phyloP scores from a whole-genome alignment of 257 asterid genomes.

The Cruciata laevipes region DNA sequence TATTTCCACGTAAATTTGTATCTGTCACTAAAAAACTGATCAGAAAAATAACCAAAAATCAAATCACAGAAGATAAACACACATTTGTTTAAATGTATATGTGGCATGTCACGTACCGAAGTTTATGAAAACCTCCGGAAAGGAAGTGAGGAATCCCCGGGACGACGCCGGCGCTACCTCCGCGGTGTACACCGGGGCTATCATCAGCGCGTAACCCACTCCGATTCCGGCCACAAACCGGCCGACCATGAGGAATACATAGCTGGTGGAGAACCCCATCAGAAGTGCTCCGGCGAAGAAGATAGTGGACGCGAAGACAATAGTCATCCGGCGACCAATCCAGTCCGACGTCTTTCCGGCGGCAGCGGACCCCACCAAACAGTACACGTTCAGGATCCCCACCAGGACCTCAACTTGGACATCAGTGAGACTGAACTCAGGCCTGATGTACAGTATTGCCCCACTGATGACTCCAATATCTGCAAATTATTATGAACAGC shows the following conservation, averaged over 20 bases:
- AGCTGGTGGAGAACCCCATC: slow-evolving; percentile 83
- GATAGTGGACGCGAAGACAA: slow-evolving; percentile 65
- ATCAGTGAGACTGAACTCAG: slow-evolving; percentile 27
- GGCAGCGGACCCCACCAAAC: slow-evolving; percentile 72
- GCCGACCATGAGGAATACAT: slow-evolving; percentile 75
- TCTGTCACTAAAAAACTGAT: not conserved
- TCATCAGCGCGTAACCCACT: slow-evolving; percentile 90
- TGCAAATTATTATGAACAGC: slow-evolving; percentile 22
- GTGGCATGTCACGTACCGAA: slow-evolving; percentile 36
- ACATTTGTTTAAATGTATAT: too few species aligned
- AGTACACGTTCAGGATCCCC: slow-evolving; percentile 62
- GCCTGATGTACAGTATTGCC: slow-evolving; percentile 55
- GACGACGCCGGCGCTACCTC: slow-evolving; percentile 89
- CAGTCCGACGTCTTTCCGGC: slow-evolving; percentile 90
- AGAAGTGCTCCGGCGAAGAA: slow-evolving; percentile 77
- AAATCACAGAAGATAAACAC: too few species aligned
- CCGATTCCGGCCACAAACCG: slow-evolving; percentile 83
- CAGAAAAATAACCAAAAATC: not conserved
- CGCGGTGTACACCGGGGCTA: slow-evolving; percentile 92
- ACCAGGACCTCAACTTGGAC: slow-evolving; percentile 50
- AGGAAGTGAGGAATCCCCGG: slow-evolving; percentile 83
- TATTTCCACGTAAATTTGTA: not conserved
- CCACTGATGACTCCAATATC: slow-evolving; percentile 98
- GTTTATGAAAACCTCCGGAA: slow-evolving; percentile 91
- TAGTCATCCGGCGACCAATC: slow-evolving; percentile 83